Base-by-base conservation (phyloP, 805 yeast species). In the Kodamaea nitidulidarum region DNA sequence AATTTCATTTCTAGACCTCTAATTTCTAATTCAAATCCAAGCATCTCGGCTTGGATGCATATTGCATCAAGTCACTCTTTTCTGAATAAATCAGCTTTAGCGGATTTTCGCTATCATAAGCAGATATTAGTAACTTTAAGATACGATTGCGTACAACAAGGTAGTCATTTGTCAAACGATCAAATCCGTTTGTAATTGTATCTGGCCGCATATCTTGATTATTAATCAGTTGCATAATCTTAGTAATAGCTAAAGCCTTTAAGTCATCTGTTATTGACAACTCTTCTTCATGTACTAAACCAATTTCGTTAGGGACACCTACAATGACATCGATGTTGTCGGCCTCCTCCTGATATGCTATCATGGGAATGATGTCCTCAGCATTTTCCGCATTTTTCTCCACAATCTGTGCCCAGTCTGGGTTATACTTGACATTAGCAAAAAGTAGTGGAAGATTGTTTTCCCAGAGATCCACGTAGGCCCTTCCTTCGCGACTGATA, bases 311-410 rank as follows among this genome's bases (percentile, higher is more conserved):
- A 9, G 32, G 28, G 6, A 31, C 29, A 4, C 40, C 40, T 2
- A 38, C 21, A 4, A 38, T 38, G 22, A 8, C 12, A 27, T 38
- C 40, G n/a, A 30, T 24, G 14, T 15, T 15, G 15, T 38, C 35
- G 7, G 52, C 46, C 5, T 48, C 51, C 26, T 58, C 64, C 40
- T 57, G 65, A 32, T 42, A 49, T 25, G 49, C 47, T 10, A 61
- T 46, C 24, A 50, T 43, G 11, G 50, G 44, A 5, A 43, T 58
- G 7, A 55, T 41, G n/a, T 56, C 63, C 11, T 47, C 55, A 2
- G 55, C 52, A 14, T 52, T 60, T n/a, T 48, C 47, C 4, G 48
- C 43, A 26, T 55, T 60, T 6, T 52, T 54, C 32, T 52, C 48
- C 12, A 32, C 37, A 30, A 17, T 47, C 38, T 38, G 42, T 31